These are phyloP conservation scores for Aeschynomene evenia DNA, from an alignment of 306 rosid genomes.

Conservation along the genomic window DNA sequence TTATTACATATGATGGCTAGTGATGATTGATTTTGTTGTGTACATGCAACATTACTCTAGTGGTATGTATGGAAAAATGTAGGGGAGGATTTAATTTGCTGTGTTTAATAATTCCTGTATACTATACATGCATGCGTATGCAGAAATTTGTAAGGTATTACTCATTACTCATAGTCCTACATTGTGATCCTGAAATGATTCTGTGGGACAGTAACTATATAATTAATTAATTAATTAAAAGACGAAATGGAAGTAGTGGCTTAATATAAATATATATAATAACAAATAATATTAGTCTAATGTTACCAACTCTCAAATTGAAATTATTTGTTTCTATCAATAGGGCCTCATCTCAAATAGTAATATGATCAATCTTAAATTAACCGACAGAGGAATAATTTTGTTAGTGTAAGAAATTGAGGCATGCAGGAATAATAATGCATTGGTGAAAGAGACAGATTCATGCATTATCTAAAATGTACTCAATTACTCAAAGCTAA, in stretches of 20 bases:
- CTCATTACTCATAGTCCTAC: conserved; percentile 20
- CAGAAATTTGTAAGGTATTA: conserved; percentile 15
- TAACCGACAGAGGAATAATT: not conserved
- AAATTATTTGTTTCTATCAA: not conserved
- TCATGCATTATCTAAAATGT: too few species aligned
- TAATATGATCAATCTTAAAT: not conserved
- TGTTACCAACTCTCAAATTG: conserved; percentile 12
- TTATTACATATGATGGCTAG: too few species aligned
- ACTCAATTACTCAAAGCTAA: too few species aligned
- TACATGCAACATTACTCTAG: too few species aligned
- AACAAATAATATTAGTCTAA: not conserved
- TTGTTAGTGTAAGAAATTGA: not conserved
- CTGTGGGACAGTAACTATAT: conserved; percentile 13
- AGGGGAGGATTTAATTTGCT: not conserved
- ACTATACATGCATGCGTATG: conserved; percentile 4
- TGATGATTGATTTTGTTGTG: too few species aligned
- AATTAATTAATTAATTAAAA: not conserved
- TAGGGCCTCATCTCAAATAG: not conserved
- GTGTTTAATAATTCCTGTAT: conserved; percentile 27
- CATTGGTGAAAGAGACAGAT: too few species aligned
- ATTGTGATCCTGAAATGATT: conserved; percentile 14
- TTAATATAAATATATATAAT: conserved; percentile 22
- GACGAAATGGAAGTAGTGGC: conserved; percentile 16
- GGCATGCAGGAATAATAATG: not conserved
- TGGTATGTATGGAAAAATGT: not conserved